Conservation (phyloP, 2,329 filamentous ascomycete species). For the Beauveria rudraprayagi region DNA sequence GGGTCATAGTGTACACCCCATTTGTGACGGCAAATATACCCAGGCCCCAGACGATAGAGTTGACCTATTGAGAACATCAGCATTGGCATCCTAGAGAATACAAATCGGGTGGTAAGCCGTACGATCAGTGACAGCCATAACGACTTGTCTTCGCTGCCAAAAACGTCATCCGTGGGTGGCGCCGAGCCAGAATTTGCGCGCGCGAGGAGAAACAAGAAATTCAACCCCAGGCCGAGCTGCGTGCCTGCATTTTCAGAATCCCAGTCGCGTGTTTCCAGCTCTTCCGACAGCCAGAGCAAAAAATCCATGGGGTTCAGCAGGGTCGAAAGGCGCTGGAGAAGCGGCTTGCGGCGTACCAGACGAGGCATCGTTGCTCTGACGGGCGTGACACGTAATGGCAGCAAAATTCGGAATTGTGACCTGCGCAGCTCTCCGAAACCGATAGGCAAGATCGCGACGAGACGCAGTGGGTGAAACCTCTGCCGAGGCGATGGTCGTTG, state of each 20-base stretch:
- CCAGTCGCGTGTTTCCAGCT: conserved; percentile 86
- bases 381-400: background rate
- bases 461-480: background rate
- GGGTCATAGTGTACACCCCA: conserved; percentile 71
- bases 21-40: conserved; percentile 62
- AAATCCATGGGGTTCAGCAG: conserved; percentile 84
- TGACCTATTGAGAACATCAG: conserved; percentile 40
- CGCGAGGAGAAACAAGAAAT: conserved; percentile 73
- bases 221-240: conserved; percentile 66
- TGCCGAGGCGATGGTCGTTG: background rate
- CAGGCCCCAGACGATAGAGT: conserved; percentile 63
- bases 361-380: conserved; percentile 49
- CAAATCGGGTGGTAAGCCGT: conserved; percentile 21
- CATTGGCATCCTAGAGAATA: background rate
- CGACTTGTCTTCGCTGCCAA: conserved; percentile 59
- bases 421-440: background rate
- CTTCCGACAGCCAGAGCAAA: conserved; percentile 82
- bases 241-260: conserved; percentile 73
- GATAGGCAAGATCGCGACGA: background rate
- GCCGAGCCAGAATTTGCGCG: conserved; percentile 61
- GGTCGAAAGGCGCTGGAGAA: conserved; percentile 71
- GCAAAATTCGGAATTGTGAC: background rate
- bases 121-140: conserved; percentile 57
- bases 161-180: conserved; percentile 67
- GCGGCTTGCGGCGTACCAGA: conserved; percentile 72